These are phyloP conservation scores for Pleurotus salmoneostramineus DNA, from an alignment of 768 basidiomycete species.

Conservation along the genomic window DNA sequence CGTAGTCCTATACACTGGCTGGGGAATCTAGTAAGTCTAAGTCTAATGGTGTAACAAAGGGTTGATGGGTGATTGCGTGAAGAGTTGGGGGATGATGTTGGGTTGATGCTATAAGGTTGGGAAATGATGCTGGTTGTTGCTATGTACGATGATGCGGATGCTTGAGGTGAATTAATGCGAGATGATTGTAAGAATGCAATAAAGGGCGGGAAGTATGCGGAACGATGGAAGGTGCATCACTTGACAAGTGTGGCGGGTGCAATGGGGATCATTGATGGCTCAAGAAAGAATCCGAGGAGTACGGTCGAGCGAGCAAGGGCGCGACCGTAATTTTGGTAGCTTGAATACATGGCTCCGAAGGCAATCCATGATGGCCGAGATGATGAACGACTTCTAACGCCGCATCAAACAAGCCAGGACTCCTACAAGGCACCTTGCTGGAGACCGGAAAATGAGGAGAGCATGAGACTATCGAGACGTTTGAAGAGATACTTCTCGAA, in stretches of 20 bases:
- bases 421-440: slow-evolving; percentile 2
- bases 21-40: not conserved
- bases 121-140: not conserved
- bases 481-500: slow-evolving; percentile 37
- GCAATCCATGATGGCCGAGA: slow-evolving; percentile 4
- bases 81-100: not conserved
- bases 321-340: not conserved
- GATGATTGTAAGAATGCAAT: not conserved
- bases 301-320: not conserved
- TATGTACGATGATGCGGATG: not conserved
- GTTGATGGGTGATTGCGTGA: slow-evolving; percentile 1
- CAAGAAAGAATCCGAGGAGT: not conserved
- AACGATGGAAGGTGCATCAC: not conserved
- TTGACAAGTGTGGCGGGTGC: not conserved
- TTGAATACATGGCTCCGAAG: not conserved
- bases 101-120: not conserved
- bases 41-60: slow-evolving; percentile 5
- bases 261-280: not conserved
- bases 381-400: not conserved
- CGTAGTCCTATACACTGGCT: not conserved
- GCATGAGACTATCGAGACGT: slow-evolving; percentile 31
- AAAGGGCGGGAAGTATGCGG: not conserved
- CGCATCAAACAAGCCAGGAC: not conserved
- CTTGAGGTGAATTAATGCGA: not conserved
- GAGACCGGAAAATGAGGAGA: slow-evolving; percentile 17